Evolutionary conservation across 1,139 yeast species (phyloP).

Genomic region (Scheffersomyces segobiensis): DNA sequence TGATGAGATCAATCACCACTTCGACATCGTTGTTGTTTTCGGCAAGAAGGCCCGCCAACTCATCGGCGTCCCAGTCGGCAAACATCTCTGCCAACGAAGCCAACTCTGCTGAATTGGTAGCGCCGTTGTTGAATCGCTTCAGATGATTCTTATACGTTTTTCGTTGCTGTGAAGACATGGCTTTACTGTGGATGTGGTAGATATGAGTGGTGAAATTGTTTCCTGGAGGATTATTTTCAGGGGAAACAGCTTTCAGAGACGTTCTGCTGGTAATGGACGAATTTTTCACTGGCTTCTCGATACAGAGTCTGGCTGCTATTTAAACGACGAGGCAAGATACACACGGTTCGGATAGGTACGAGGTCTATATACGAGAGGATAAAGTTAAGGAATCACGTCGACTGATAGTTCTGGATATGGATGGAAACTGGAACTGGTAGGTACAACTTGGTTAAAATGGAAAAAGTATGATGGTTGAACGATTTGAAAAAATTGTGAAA

Average conservation of each 20-base stretch:
- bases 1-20: slow-evolving; percentile 80
- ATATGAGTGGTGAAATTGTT: background rate
- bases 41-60: slow-evolving; percentile 69
- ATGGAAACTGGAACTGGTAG: background rate
- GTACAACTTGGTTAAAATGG: background rate
- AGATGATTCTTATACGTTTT: slow-evolving; percentile 46
- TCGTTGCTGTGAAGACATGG: slow-evolving; percentile 38
- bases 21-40: slow-evolving; percentile 77
- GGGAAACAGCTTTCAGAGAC: background rate
- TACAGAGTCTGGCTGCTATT: background rate
- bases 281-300: background rate
- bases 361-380: background rate
- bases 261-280: background rate
- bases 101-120: slow-evolving; percentile 32
- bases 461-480: background rate
- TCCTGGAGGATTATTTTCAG: background rate
- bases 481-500: background rate
- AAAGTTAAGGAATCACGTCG: background rate
- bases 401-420: background rate
- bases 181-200: background rate
- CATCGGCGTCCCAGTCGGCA: slow-evolving; percentile 93
- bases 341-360: background rate
- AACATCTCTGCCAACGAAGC: slow-evolving; percentile 77
- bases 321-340: background rate
- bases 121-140: slow-evolving; percentile 39